These are phyloP conservation scores for Crassisporium funariophilum DNA, from an alignment of 768 basidiomycete genomes.

Conservation along the genomic window DNA sequence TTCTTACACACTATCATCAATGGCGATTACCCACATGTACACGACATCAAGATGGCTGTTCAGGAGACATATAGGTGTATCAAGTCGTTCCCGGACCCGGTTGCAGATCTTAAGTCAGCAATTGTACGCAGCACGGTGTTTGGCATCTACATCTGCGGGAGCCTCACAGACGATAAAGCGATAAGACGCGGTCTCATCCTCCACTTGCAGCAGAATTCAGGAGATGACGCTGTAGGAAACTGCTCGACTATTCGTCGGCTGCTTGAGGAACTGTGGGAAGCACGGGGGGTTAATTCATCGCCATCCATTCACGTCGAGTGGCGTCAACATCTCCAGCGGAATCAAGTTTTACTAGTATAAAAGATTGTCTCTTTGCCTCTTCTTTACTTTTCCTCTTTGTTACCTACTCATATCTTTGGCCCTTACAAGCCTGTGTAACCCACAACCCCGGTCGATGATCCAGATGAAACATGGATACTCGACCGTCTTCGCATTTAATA, in stretches of 20 bases:
- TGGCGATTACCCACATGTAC: constrained; percentile 66
- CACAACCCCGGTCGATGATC: too few species aligned
- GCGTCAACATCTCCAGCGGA: constrained; percentile 55
- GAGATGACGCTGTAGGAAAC: constrained; percentile 62
- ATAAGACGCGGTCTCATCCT: constrained; percentile 45
- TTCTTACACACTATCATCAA: constrained; percentile 80
- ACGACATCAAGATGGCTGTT: constrained; percentile 67
- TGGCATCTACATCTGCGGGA: constrained; percentile 72
- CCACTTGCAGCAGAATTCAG: constrained; percentile 52
- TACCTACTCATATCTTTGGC: not conserved
- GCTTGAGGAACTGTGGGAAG: constrained; percentile 60
- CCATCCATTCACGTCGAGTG: constrained; percentile 52
- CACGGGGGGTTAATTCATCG: constrained; percentile 30
- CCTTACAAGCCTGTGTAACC: too few species aligned
- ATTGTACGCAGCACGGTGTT: constrained; percentile 82
- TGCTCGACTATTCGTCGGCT: constrained; percentile 54
- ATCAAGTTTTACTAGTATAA: constrained; percentile 52
- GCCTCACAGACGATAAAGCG: constrained; percentile 54
- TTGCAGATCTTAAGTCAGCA: constrained; percentile 41
- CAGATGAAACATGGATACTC: not conserved
- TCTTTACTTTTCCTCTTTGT: not conserved
- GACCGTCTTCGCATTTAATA: too few species aligned
- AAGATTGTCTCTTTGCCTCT: constrained; percentile 6
- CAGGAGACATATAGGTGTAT: constrained; percentile 53
- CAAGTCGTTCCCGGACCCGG: constrained; percentile 16